phyloP scores from a whole-genome alignment of 257 asterid species.

The Solanum pinnatisectum region DNA sequence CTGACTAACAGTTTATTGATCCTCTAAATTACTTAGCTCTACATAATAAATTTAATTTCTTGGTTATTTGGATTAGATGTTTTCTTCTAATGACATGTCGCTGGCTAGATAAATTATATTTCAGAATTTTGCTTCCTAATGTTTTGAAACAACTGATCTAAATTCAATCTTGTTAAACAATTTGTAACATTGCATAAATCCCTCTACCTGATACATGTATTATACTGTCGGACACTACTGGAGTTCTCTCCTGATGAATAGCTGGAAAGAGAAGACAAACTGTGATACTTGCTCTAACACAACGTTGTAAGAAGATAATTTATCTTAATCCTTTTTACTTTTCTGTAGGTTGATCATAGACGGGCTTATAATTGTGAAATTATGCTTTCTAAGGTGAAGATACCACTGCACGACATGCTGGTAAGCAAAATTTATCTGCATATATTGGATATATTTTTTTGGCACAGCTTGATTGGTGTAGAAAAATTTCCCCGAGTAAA shows the following conservation, averaged over 20 bases:
- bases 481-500: neutral
- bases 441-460: neutral
- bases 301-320: neutral
- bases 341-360: slow-evolving; percentile 68
- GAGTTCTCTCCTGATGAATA: neutral
- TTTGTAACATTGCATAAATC: neutral
- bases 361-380: slow-evolving; percentile 92
- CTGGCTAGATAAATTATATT: neutral
- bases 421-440: neutral
- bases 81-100: neutral
- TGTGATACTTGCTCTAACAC: neutral
- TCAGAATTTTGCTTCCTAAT: neutral
- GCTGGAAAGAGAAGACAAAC: neutral
- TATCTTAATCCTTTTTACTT: neutral
- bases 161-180: neutral
- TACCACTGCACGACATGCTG: slow-evolving; percentile 52
- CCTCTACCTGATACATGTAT: neutral
- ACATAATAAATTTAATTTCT: neutral
- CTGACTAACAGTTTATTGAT: neutral
- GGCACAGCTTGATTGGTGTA: neutral
- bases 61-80: neutral
- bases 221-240: neutral
- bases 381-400: slow-evolving; percentile 83
- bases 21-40: neutral
- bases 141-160: neutral